Evolutionary conservation across 2,329 filamentous ascomycete species (phyloP), one percentile per base, ranked within the genome.

Genomic region (Amphichorda felina): DNA sequence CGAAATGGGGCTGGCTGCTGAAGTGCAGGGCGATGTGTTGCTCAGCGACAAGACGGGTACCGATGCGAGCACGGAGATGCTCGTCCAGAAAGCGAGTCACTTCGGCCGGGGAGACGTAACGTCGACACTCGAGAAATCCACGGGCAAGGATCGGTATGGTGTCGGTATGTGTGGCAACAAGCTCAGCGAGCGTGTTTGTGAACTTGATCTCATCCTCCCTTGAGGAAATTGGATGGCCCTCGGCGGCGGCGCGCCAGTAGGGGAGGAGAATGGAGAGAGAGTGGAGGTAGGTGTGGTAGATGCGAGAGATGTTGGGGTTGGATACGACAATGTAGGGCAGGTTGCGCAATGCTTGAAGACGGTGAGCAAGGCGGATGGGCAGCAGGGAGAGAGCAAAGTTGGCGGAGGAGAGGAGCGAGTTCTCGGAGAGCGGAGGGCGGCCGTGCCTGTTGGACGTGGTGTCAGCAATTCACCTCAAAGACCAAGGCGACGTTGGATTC

Each of bases 311-410:
- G 54, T 95, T 86, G 1, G 87, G 85, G 54, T 98, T 96, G n/a
- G 89, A 88, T 18, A 98, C 91, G 37, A 98, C 89, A 44, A 98
- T 96, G 59, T 89, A 98, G 0, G 91, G 91, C 8, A 98, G 75
- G 54, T 94, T 94, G 43, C 88, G 81, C 14, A 98, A 68, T 30
- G 87, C 86, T 56, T 94, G 84, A 44, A 98, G 94, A 38, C 91
- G 85, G 55, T 93, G 86, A 18, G 91, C 91, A 18, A 98, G 78
- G 26, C 91, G 85, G 34, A 91, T 83, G 11, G 91, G 91, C 8
- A 96, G 78, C 36, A 95, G 82, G 19, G 81, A 84, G 45, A 96
- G 80, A 10, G 91, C 94, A 63, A 96, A 96, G 63, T 95, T 94
- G 42, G 91, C 91, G 2, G 88, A 95, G 26, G 81, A 77, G 48